Base-by-base conservation (phyloP, 169 alveolate species). In the Pseudocohnilembus persalinus region DNA sequence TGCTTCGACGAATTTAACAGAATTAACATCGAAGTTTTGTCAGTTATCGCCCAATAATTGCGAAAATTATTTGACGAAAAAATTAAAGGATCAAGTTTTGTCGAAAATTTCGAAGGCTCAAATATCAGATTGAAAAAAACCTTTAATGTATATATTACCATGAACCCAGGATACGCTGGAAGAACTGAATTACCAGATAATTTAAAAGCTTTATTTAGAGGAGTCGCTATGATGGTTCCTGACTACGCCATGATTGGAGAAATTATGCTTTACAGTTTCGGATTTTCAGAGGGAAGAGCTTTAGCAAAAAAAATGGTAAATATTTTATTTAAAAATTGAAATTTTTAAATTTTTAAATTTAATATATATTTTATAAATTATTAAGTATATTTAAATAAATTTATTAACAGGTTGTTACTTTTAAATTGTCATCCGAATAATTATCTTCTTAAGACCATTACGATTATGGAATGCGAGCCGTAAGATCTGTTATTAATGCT, bases 391-490 rank as follows among this genome's bases (percentile, higher is more conserved):
- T n/a, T n/a, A n/a, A n/a, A n/a, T n/a, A n/a, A 93, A 73, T 94
- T 94, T 82, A 95, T 96, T 92, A 97, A n/a, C n/a, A n/a, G n/a
- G n/a, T 95, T 31, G 94, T 96, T 0, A 95, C 98, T 29, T 94
- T 94, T 88, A 94, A 93, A 83, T 89, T 96, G 72, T 88, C 96
- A 49, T 94, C 98, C 33, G 99, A 97, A 83, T 96, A 96, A 91
- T 91, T 96, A 27, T 94, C 98, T 68, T 88, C 94, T 20, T 91
- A 94, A 90, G 98, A 96, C 74, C 99, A 97, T 88, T 97, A 97
- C 90, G 98, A 96, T 90, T 96, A 93, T 88, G 98, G 98, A 74
- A 95, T 96, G 98, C 92, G 98, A 84, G 98, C 98, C 68, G 98
- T 97, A 6, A 93, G 97, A 90, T 92, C 97, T n/a, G 97, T 95